Conservation (phyloP, 139 green algal genomes). For the Marvania coccoides region DNA sequence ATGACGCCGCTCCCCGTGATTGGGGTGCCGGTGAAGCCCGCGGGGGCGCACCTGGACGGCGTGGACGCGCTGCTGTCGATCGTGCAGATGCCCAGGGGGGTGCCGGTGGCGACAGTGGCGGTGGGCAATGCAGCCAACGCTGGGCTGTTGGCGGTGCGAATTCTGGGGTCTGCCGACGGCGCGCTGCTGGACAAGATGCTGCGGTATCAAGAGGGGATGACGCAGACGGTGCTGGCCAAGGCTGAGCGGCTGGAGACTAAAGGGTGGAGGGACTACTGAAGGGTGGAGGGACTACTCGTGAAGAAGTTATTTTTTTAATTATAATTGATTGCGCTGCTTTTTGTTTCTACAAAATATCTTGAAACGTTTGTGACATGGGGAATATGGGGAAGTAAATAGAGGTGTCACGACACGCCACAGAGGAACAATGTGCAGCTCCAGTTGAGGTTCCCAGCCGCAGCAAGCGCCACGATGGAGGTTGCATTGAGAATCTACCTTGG, state of each 20-base stretch:
- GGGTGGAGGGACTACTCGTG: too few relatives aligned
- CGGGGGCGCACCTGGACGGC: conserved; percentile 82
- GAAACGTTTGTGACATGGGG: too few relatives aligned
- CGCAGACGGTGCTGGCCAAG: conserved; percentile 63
- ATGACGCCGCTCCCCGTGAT: conserved; percentile 95
- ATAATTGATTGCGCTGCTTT: too few relatives aligned
- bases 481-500: too few relatives aligned
- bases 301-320: neutral
- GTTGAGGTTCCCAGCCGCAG: too few relatives aligned
- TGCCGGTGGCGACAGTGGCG: conserved; percentile 94
- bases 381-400: too few relatives aligned
- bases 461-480: too few relatives aligned
- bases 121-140: conserved; percentile 96
- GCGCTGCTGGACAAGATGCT: conserved; percentile 57
- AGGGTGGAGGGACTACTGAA: conserved; percentile 58
- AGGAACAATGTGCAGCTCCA: too few relatives aligned
- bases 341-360: too few relatives aligned
- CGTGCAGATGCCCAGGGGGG: conserved; percentile 91
- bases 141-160: conserved; percentile 83
- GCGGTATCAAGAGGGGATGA: conserved; percentile 54
- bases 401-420: too few relatives aligned
- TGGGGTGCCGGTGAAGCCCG: conserved; percentile 86
- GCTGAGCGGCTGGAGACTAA: conserved; percentile 55
- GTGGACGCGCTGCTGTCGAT: conserved; percentile 93
- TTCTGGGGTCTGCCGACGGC: conserved; percentile 61